Evolutionary conservation across 192 early-diverging fungal species (phyloP).

Genomic region (Jimgerdemannia lactiflua): DNA sequence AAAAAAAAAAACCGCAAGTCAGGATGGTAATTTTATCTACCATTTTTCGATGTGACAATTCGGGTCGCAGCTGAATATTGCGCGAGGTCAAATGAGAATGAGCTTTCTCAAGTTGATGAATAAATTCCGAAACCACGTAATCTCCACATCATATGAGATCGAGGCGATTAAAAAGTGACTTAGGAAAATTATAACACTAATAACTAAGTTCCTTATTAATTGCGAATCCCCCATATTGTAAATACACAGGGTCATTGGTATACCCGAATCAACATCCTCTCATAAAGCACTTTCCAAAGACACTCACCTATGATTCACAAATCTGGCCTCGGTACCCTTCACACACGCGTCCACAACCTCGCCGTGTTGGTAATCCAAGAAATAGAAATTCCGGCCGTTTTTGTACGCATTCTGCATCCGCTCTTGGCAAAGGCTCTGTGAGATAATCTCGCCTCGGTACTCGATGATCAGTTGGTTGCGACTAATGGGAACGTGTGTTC

Average conservation of each 20-base stretch:
- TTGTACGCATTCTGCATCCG: conserved; percentile 72
- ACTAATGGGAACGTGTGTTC: conserved; percentile 45
- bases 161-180: too few relatives aligned
- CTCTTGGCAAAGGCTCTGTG: conserved; percentile 56
- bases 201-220: background rate
- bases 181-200: too few relatives aligned
- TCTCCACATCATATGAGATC: too few relatives aligned
- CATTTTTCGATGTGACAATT: conserved; percentile 92
- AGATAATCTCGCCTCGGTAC: conserved; percentile 84
- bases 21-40: conserved; percentile 34
- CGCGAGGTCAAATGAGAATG: background rate
- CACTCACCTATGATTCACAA: conserved; percentile 71
- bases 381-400: conserved; percentile 69
- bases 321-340: conserved; percentile 79
- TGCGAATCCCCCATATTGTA: background rate
- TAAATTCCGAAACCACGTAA: too few relatives aligned
- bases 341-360: conserved; percentile 78
- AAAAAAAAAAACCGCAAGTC: conserved; percentile 2
- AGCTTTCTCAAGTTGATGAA: too few relatives aligned
- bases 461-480: conserved; percentile 67
- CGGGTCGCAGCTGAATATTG: conserved; percentile 59
- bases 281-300: too few relatives aligned
- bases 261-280: background rate
- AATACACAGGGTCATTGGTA: background rate
- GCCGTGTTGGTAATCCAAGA: conserved; percentile 68